phyloP scores from a whole-genome alignment of 805 yeast genomes.

The Hagleromyces aurorensis region DNA sequence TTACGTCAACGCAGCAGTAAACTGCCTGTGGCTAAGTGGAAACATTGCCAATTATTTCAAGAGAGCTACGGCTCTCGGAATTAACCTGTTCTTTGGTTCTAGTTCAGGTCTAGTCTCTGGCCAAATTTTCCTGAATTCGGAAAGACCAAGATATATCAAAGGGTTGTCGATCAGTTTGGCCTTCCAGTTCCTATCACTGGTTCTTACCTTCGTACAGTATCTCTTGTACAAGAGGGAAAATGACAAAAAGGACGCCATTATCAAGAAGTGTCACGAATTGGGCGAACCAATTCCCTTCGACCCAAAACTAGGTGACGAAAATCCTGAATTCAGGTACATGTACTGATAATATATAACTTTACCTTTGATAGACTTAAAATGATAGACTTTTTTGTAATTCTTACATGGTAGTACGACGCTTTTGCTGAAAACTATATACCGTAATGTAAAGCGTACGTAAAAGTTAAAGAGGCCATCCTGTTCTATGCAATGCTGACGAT shows the following conservation, averaged over 20 bases:
- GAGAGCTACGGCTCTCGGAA: constrained; percentile 35
- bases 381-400: too few relatives aligned
- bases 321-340: constrained; percentile 41
- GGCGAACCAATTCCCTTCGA: constrained; percentile 31
- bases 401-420: too few relatives aligned
- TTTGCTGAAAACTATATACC: too few relatives aligned
- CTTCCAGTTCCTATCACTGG: constrained; percentile 36
- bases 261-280: constrained; percentile 26
- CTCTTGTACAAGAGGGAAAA: constrained; percentile 30
- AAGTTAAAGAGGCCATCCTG: background rate
- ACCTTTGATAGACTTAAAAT: constrained; percentile 2
- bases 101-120: constrained; percentile 34
- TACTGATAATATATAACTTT: constrained; percentile 26
- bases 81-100: constrained; percentile 32
- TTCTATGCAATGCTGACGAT: background rate
- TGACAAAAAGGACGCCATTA: constrained; percentile 31
- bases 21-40: constrained; percentile 35
- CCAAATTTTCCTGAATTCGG: constrained; percentile 30
- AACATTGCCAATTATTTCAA: constrained; percentile 35
- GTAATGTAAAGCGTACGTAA: too few relatives aligned
- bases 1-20: constrained; percentile 34
- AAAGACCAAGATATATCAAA: constrained; percentile 35
- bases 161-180: constrained; percentile 39
- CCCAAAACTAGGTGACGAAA: constrained; percentile 31
- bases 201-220: constrained; percentile 30